Evolutionary conservation across 768 basidiomycete genomes (phyloP), one percentile per base, ranked within the genome.

Genomic region (Amanita phalloides): DNA sequence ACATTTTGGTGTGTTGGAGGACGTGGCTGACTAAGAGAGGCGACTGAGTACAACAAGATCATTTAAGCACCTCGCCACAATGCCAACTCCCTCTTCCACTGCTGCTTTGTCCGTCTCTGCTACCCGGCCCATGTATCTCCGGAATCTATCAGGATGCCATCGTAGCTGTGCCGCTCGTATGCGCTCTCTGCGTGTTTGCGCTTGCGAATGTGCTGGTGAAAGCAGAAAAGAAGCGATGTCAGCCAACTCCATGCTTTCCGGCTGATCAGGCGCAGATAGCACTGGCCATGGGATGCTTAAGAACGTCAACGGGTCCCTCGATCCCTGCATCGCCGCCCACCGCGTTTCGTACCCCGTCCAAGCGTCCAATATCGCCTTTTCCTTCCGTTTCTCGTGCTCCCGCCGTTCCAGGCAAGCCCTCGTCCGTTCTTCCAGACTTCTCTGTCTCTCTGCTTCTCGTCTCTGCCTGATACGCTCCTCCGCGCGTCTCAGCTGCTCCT

Each of bases 101-200:
- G 57, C 57, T 17, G 55, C 68, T 59, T 60, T 77, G 35, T 89
- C 84, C 45, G 68, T 66, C 35, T 73, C 75, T 3, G 58, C 61
- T 2, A 88, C 78, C 58, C 78, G 71, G 11, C 59, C 62, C 49
- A 84, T 62, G 39, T 84, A 55, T 36, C 83, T 68, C 52, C 75
- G 66, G 68, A 89, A 89, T 42, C 85, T 69, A 64, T 90, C 88
- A 3, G 88, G 89, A 61, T 91, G 88, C 86, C 86, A 90, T 39
- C 84, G 72, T 20, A 85, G 74, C 63, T 85, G 74, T 0, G 84
- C 86, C 25, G 64, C 70, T 43, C 79, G 76, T 54, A 88, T 75
- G 53, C 84, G 73, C 50, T 88, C 84, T 62, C 79, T 86, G 55
- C 71, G 73, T 35, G 80, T 69, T 55, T 77, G 72, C 7, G 68